Evolutionary conservation across 345 rosid genomes (phyloP), one percentile per base, ranked within the genome.

Genomic region (Gossypium turneri): DNA sequence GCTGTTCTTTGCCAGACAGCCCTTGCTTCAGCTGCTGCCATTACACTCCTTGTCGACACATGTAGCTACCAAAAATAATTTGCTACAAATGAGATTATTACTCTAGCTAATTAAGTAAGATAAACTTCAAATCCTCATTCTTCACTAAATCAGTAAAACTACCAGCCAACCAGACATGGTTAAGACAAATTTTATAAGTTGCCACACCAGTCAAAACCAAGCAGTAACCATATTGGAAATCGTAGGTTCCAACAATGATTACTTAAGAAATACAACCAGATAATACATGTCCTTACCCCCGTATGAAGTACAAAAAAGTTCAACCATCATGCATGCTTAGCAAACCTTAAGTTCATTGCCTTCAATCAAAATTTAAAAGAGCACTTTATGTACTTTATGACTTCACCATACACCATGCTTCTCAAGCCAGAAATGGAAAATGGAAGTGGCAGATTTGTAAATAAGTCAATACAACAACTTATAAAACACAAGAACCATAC

Each of bases 21-120:
- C 83, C 99, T 89, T 50, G 94, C 94, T 84, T 95, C 99, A 48
- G 97, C 94, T 74, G 81, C 97, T 56, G 98, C 94, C 99, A 95
- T 95, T 72, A 75, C 24, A 57, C 75, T 78, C 76, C 73, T 83
- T 72, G 79, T 81, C 29, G 53, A 78, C 29, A 75, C 90, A 86
- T 85, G 66, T 75, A 75, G 34, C 82, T 85, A 70, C 10, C 22
- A 75, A 69, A 74, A 60, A 34, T 34, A 34, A 5, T 55, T 50
- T 65, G 47, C 52, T 48, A 12, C 51, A 47, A 47, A 47, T 47
- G 12, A 47, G 51, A 47, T 47, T 47, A 47, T 47, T 10, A 47
- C 51, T 11, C 15, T 47, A 47, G 51, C 51, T 47, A 12, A 29
- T 67, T 27, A 38, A 55, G 20, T n/a, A 15, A 47, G 52, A 57